Base-by-base conservation (phyloP, 257 asterid genomes). In the Verbascum thapsus region DNA sequence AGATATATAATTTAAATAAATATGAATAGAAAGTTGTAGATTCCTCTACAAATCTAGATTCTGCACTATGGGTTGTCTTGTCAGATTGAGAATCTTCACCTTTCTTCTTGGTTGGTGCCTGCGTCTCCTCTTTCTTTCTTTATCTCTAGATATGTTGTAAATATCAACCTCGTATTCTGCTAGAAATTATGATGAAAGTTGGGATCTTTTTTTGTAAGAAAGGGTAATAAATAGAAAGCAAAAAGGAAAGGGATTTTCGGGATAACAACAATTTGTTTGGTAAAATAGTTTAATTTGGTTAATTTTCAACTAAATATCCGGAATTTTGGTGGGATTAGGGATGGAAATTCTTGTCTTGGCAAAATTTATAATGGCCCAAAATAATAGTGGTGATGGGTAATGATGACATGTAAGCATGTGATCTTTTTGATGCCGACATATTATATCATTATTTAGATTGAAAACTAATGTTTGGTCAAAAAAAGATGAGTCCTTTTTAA, bases 21-120 rank as follows among this genome's bases (percentile, higher is more conserved):
- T 0, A 19, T 12, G 13, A 52, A 56, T 48, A 40, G 60, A 20
- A 63, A 12, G 43, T 48, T 53, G 64, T 26, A 71, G 61, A 73
- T 65, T 23, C 59, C 82, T 64, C 65, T 26, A 52, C 61, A 72
- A 76, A 69, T 69, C 53, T n/a, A 66, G 63, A 73, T 55, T 62
- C 64, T 51, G 39, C 39, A 58, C 23, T 40, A 71, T 65, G 76
- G 75, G 71, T 70, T 76, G 68, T 53, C 74, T 39, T 67, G 74
- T 56, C 83, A 79, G 80, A 70, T 26, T 57, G 76, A 72, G 77
- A 83, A 77, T 78, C 79, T 78, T 73, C 66, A 69, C 84, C 79
- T 76, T 76, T 72, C 32, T 35, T 53, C 55, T 63, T 35, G 72
- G 68, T 75, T 39, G 77, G 75, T 66, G 80, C 67, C 86, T 68